Conservation (phyloP, 306 rosid species). For the Glycine soja region DNA sequence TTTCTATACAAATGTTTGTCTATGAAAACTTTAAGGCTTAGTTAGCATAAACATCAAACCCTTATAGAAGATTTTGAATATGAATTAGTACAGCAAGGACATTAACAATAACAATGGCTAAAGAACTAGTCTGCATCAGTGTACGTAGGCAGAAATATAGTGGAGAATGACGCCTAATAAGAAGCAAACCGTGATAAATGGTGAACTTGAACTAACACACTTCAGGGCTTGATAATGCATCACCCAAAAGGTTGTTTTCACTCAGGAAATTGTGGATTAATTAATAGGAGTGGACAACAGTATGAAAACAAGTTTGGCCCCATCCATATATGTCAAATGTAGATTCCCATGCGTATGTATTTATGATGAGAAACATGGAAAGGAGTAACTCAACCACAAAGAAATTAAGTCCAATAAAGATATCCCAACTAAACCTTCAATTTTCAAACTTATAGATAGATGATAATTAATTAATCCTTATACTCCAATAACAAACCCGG, state of each 20-base stretch:
- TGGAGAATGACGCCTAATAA: background rate
- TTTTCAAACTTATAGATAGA: background rate
- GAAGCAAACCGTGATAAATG: background rate
- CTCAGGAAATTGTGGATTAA: background rate
- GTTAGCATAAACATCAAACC: background rate
- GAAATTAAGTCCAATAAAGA: background rate
- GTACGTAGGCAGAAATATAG: background rate
- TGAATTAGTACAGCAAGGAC: background rate
- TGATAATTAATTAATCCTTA: background rate
- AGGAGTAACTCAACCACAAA: background rate
- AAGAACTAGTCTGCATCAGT: too few species aligned
- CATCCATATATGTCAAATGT: background rate
- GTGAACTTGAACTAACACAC: background rate
- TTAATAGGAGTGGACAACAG: background rate
- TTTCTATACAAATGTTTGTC: background rate
- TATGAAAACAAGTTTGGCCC: background rate
- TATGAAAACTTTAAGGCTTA: background rate
- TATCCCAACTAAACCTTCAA: background rate
- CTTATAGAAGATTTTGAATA: background rate
- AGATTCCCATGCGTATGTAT: background rate
- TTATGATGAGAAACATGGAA: constrained; percentile 16
- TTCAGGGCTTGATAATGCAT: background rate
- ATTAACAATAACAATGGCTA: too few species aligned
- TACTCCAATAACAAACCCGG: background rate
- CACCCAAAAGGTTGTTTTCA: background rate